These are phyloP conservation scores for Chlorella sp. DNA, from an alignment of 139 green algal genomes.

Conservation along the genomic window DNA sequence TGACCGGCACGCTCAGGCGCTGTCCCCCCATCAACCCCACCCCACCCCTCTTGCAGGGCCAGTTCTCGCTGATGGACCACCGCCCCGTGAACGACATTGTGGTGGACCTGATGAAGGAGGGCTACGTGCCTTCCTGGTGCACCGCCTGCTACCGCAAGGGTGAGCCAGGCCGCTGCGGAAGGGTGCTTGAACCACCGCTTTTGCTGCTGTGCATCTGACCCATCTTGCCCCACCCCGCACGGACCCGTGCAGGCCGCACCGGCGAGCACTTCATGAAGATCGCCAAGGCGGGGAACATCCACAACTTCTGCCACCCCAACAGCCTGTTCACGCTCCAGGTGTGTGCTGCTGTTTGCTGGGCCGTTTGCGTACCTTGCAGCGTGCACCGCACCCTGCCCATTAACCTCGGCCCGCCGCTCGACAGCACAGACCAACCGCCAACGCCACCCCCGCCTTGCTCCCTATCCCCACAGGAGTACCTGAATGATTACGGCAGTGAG, in stretches of 20 bases:
- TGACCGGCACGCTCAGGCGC: too few relatives aligned
- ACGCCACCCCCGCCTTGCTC: too few relatives aligned
- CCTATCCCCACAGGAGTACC: slow-evolving; percentile 53
- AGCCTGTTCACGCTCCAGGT: slow-evolving; percentile 66
- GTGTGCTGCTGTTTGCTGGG: too few relatives aligned
- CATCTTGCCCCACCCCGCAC: not conserved
- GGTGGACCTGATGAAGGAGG: slow-evolving; percentile 68
- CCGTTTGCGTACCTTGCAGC: too few relatives aligned
- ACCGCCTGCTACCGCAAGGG: slow-evolving; percentile 84
- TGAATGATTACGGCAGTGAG: slow-evolving; percentile 69
- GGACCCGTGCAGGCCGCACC: slow-evolving; percentile 26
- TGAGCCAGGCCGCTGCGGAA: not conserved
- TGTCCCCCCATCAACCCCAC: too few relatives aligned
- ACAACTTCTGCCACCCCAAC: slow-evolving; percentile 87
- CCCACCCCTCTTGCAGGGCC: slow-evolving; percentile 53
- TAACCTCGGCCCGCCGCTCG: too few relatives aligned
- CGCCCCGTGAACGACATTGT: slow-evolving; percentile 54
- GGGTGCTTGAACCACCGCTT: not conserved
- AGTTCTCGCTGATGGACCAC: slow-evolving; percentile 63
- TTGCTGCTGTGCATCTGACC: too few relatives aligned
- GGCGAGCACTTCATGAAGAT: slow-evolving; percentile 87
- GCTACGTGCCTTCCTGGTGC: slow-evolving; percentile 80
- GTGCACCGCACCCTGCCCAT: too few relatives aligned
- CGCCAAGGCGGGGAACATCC: slow-evolving; percentile 79
- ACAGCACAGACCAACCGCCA: too few relatives aligned